Base-by-base conservation (phyloP, 768 basidiomycete genomes). In the Lentinula edodes region DNA sequence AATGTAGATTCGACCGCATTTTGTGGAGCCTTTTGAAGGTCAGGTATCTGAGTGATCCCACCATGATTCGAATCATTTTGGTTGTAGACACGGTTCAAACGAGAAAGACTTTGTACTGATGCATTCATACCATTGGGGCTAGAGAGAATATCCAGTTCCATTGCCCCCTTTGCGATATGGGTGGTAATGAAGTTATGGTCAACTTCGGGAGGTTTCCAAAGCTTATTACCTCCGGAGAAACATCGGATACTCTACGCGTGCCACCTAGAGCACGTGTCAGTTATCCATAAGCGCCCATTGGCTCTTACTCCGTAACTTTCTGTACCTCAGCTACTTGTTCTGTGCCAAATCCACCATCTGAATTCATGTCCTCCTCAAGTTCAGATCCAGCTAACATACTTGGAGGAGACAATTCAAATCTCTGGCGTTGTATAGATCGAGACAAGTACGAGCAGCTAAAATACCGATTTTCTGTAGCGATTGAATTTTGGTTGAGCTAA, bases 391-490 rank as follows among this genome's bases (percentile, higher is more conserved):
- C 80, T 35, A 78, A 79, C 63, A 63, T 82, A 52, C 74, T 75
- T 60, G 81, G 80, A 2, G 72, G 74, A 60, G 83, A 86, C 42
- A 65, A 75, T 5, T 76, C 83, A 2, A 90, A 83, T 69, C 70
- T 90, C 8, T 90, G 77, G 66, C 67, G 70, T 16, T 77, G 83
- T 61, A 85, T 90, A 45, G 86, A 90, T 67, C 83, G 76, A 71
- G 82, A 87, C 76, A 86, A 83, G 88, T 88, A 70, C 81, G 83
- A 72, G 43, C 34, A 42, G 13, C 23, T 38, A 34, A 28, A 41
- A 12, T n/a, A 52, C 15, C 18, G 6, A 18, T n/a, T 52, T 39
- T 45, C 32, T n/a, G 12, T 9, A 9, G 53, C 34, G 34, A 48
- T 61, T 52, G 32, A 45, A 35, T 18, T 13, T 56, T 53, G 10